Conservation (phyloP, 352 stramenopile genomes). For the Thalassiosira mediterranea region DNA sequence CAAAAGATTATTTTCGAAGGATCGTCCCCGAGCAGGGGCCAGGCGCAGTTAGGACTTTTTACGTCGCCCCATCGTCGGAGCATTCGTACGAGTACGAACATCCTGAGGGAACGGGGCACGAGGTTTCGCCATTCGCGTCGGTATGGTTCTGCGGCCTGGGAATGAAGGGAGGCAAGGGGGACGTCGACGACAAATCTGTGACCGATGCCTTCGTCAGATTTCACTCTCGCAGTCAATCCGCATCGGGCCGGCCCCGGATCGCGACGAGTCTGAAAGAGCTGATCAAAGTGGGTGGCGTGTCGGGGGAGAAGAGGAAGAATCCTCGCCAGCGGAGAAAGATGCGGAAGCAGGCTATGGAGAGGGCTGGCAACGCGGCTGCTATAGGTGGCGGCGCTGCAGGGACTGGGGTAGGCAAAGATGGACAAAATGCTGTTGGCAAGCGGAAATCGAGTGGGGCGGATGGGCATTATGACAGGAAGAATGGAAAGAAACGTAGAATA, state of each 20-base stretch:
- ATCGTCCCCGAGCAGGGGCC: slow-evolving; percentile 26
- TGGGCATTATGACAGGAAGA: background rate
- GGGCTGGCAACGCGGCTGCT: background rate
- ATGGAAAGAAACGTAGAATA: background rate
- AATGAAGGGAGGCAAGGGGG: too few species aligned
- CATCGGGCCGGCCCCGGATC: slow-evolving; percentile 24
- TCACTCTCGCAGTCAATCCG: slow-evolving; percentile 13
- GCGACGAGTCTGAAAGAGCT: slow-evolving; percentile 57
- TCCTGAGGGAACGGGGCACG: slow-evolving; percentile 77
- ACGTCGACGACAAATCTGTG: slow-evolving; percentile 15
- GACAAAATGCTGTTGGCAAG: background rate
- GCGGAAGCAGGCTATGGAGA: slow-evolving; percentile 26
- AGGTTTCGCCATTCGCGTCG: slow-evolving; percentile 66
- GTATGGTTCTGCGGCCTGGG: slow-evolving; percentile 78
- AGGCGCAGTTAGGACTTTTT: slow-evolving; percentile 61
- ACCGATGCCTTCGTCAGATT: slow-evolving; percentile 33
- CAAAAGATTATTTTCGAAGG: slow-evolving; percentile 67
- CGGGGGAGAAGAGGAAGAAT: slow-evolving; percentile 71
- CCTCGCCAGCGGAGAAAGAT: slow-evolving; percentile 72
- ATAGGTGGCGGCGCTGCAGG: background rate
- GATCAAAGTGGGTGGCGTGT: slow-evolving; percentile 48
- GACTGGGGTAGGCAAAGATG: background rate
- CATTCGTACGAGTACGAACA: slow-evolving; percentile 77
- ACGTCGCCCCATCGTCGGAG: slow-evolving; percentile 54
- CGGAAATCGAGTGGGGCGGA: background rate